These are phyloP conservation scores for Xylaria polymorpha DNA, from an alignment of 2,329 filamentous ascomycete genomes.

Conservation along the genomic window DNA sequence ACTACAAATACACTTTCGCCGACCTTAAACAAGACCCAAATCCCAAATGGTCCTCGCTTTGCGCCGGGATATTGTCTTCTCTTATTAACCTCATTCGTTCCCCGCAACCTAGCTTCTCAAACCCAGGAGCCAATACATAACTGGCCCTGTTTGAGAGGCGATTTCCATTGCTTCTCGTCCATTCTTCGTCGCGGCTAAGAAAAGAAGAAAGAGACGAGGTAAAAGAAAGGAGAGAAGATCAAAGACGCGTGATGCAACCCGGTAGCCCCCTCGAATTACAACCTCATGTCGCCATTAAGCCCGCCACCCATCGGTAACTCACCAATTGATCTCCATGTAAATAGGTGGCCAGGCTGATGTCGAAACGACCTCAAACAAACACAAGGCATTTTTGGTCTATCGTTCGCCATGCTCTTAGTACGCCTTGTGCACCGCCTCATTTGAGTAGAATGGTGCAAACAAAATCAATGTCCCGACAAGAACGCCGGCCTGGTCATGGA, in stretches of 20 bases:
- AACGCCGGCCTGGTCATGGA: slow-evolving; percentile 23
- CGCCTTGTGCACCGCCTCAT: slow-evolving; percentile 24
- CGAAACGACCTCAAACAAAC: slow-evolving; percentile 32
- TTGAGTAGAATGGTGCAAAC: slow-evolving; percentile 29
- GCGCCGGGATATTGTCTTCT: slow-evolving; percentile 12
- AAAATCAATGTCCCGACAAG: slow-evolving; percentile 28
- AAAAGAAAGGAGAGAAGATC: not conserved
- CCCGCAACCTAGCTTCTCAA: slow-evolving; percentile 10
- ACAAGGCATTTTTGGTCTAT: slow-evolving; percentile 35
- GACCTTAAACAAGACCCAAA: slow-evolving; percentile 12
- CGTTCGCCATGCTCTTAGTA: slow-evolving; percentile 36
- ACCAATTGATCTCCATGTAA: slow-evolving; percentile 14
- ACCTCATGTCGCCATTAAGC: slow-evolving; percentile 30
- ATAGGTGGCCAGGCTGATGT: slow-evolving; percentile 14
- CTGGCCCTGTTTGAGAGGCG: not conserved
- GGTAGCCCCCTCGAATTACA: slow-evolving; percentile 30
- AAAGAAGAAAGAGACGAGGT: slow-evolving; percentile 3
- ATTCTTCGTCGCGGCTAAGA: slow-evolving; percentile 9
- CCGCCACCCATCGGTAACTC: slow-evolving; percentile 10
- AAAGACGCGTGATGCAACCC: slow-evolving; percentile 29
- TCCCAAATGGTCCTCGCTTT: slow-evolving; percentile 10
- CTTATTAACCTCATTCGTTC: slow-evolving; percentile 6
- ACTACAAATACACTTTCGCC: slow-evolving; percentile 36
- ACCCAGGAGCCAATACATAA: not conserved
- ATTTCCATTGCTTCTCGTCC: slow-evolving; percentile 10